Base-by-base conservation (phyloP, 257 asterid genomes). In the Solanum stenotomum region DNA sequence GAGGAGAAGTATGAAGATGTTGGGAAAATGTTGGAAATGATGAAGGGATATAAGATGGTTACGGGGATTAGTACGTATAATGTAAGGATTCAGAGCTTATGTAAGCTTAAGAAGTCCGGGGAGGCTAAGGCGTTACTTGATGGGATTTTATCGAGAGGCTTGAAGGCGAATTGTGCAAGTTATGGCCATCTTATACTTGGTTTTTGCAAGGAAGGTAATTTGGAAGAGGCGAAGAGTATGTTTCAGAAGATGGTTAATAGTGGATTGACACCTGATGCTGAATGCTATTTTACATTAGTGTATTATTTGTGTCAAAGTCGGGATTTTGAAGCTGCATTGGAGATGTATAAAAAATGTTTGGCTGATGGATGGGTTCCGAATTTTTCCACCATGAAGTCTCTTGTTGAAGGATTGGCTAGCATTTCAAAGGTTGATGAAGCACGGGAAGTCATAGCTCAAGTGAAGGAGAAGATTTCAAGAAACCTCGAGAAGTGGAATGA, bases 121-220 rank as follows among this genome's bases (percentile, higher is more conserved):
- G 99, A 97, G 89, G 99, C 98, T 0, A 96, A 93, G 93, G 98
- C 95, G 3, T 90, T 97, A 87, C 86, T 96, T 16, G 96, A 91
- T 52, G 98, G 98, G 49, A 89, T 97, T 34, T 37, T 93, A 71
- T 88, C 93, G 0, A 88, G 93, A 65, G 94, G 94, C 4, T 89
- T 92, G 91, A 92, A 93, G 86, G 96, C 95, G 3, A 96, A 94
- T 88, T 25, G 84, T 3, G 91, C 83, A 15, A 94, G 98, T 0
- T 97, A 97, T 20, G 70, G 87, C 35, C 92, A 94, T 85, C 88
- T 97, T 91, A 94, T 97, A 70, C 91, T 88, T 44, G 99, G 99
- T 72, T 94, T 93, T 82, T 94, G 98, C 68, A 90, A 85, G 23
- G 95, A 93, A 89, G 98, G 94, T 23, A 89, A 94, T 52, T 83